phyloP scores from a whole-genome alignment of 78 protist genomes.

The Dictyostelium intermedium region DNA sequence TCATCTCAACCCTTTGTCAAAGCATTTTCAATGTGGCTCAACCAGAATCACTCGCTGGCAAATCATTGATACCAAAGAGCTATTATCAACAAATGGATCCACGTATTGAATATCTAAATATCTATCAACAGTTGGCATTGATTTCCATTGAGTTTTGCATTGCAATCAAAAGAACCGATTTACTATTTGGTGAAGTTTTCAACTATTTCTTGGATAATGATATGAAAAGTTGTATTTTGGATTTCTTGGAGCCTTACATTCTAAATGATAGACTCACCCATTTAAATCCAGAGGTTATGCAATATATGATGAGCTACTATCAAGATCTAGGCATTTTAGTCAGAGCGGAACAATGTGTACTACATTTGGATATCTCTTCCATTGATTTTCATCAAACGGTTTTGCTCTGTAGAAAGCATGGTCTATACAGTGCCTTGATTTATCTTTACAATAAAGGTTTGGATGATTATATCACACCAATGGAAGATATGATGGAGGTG shows the following conservation, averaged over 20 bases:
- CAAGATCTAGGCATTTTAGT: background rate
- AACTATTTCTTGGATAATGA: slow-evolving; percentile 47
- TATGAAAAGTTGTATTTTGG: slow-evolving; percentile 32
- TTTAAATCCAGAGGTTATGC: slow-evolving; percentile 77
- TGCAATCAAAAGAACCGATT: slow-evolving; percentile 29
- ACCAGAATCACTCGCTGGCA: background rate
- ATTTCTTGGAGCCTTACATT: slow-evolving; percentile 70
- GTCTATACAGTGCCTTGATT: slow-evolving; percentile 71
- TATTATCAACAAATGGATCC: slow-evolving; percentile 9
- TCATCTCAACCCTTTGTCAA: slow-evolving; percentile 47
- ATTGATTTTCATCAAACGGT: slow-evolving; percentile 80
- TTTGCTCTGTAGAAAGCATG: slow-evolving; percentile 46
- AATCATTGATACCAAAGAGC: slow-evolving; percentile 35
- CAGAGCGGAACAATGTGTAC: slow-evolving; percentile 77
- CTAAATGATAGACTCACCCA: slow-evolving; percentile 35
- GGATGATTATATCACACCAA: slow-evolving; percentile 81
- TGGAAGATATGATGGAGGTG: slow-evolving; percentile 62
- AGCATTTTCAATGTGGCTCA: background rate
- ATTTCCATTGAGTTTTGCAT: slow-evolving; percentile 65
- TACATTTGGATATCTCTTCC: slow-evolving; percentile 64
- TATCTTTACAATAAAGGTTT: slow-evolving; percentile 79
- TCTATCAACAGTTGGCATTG: slow-evolving; percentile 62
- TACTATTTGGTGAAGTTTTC: slow-evolving; percentile 69
- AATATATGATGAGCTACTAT: slow-evolving; percentile 57
- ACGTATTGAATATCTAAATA: background rate